phyloP scores from a whole-genome alignment of 2,329 filamentous ascomycete species.

The Epichloe hybrida region DNA sequence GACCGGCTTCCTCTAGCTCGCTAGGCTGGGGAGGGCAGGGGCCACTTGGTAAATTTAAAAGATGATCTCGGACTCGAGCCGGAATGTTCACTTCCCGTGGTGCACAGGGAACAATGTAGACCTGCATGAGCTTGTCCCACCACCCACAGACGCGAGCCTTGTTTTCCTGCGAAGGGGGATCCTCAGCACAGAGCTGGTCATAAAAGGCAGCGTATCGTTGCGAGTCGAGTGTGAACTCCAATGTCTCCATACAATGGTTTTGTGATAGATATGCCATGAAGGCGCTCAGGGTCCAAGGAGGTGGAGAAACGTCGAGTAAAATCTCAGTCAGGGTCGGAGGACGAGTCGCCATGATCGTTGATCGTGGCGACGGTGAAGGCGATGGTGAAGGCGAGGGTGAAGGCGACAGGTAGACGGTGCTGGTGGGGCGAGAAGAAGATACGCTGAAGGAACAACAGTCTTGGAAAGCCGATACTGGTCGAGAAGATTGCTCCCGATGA shows the following conservation, averaged over 20 bases:
- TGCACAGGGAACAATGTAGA: slow-evolving; percentile 77
- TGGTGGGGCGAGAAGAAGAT: slow-evolving; percentile 25
- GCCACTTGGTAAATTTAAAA: slow-evolving; percentile 45
- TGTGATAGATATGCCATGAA: slow-evolving; percentile 96
- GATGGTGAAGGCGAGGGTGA: slow-evolving; percentile 28
- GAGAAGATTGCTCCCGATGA: slow-evolving; percentile 29
- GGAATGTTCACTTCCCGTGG: slow-evolving; percentile 86
- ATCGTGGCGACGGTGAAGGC: slow-evolving; percentile 22
- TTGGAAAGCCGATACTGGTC: slow-evolving; percentile 30
- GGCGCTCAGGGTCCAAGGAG: slow-evolving; percentile 80
- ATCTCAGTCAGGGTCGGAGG: slow-evolving; percentile 74
- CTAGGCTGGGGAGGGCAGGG: slow-evolving; percentile 59
- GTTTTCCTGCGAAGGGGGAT: slow-evolving; percentile 26
- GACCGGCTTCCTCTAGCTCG: slow-evolving; percentile 66
- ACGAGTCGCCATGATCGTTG: slow-evolving; percentile 18
- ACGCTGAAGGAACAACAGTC: slow-evolving; percentile 29
- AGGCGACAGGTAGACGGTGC: slow-evolving; percentile 32
- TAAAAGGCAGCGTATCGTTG: slow-evolving; percentile 62
- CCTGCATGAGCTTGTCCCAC: slow-evolving; percentile 79
- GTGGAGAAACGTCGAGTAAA: slow-evolving; percentile 68
- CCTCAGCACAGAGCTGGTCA: slow-evolving; percentile 26
- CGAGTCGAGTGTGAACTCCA: slow-evolving; percentile 93
- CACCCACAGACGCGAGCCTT: slow-evolving; percentile 60
- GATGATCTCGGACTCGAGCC: slow-evolving; percentile 66
- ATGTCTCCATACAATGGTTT: slow-evolving; percentile 90